Percentiles rank a stretch among this genome's conserved stretches.
Evolutionary conservation across 805 yeast genomes (phyloP).

Genomic region (Priceomyces medius): DNA sequence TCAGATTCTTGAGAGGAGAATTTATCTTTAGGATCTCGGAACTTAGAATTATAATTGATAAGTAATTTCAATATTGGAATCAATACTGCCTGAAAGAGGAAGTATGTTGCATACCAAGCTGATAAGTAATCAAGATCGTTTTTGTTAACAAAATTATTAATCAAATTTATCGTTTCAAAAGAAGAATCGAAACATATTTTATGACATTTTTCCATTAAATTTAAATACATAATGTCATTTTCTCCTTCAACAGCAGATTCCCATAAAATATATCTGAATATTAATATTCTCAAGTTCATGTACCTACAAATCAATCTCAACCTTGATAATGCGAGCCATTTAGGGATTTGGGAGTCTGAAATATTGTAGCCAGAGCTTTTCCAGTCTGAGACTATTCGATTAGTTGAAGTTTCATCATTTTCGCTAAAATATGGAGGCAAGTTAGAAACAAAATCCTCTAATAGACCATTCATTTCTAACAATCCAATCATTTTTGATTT

Average conservation of each 20-base stretch:
- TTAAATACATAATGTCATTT: constrained; percentile 14
- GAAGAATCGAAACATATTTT: constrained; percentile 17
- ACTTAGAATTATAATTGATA: constrained; percentile 11
- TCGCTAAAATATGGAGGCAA: constrained; percentile 16
- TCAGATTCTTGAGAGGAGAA: constrained; percentile 10
- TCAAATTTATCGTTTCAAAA: constrained; percentile 12
- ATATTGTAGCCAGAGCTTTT: not conserved
- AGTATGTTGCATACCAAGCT: constrained; percentile 65
- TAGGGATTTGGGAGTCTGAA: constrained; percentile 10
- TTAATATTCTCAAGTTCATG: constrained; percentile 16
- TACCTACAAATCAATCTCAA: constrained; percentile 16
- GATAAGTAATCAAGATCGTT: constrained; percentile 23
- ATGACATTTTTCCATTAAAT: constrained; percentile 16
- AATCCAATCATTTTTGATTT: constrained; percentile 22
- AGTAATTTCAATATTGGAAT: constrained; percentile 38
- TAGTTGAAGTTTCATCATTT: constrained; percentile 10
- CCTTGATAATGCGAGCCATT: constrained; percentile 18
- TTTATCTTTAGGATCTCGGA: not conserved
- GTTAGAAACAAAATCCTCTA: constrained; percentile 12
- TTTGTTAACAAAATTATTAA: constrained; percentile 12
- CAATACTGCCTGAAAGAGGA: constrained; percentile 60
- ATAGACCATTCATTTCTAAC: constrained; percentile 18
- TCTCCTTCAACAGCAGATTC: constrained; percentile 13
- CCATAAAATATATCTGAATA: constrained; percentile 21
- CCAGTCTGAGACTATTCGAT: constrained; percentile 4